These are phyloP conservation scores for Articulospora tetracladia DNA, from an alignment of 495 filamentous ascomycete genomes.

Conservation along the genomic window DNA sequence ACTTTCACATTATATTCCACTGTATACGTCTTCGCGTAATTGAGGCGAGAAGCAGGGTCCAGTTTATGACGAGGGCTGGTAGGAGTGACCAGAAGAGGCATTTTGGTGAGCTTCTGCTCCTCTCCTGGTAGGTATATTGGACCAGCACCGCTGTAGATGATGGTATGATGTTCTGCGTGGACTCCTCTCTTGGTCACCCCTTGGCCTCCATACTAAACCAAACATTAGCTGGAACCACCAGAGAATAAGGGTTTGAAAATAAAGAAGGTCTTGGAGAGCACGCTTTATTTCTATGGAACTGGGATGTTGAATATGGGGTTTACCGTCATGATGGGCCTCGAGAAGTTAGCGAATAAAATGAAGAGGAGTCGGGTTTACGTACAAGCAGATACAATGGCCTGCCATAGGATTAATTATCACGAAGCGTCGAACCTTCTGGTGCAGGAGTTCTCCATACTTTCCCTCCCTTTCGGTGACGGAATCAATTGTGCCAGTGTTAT, in stretches of 20 bases:
- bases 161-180: constrained; percentile 5
- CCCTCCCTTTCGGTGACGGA: background rate
- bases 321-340: background rate
- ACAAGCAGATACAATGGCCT: constrained; percentile 19
- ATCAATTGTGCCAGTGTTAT: background rate
- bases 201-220: constrained; percentile 1
- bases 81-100: background rate
- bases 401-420: constrained; percentile 13
- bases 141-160: background rate
- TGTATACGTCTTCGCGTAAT: constrained; percentile 21
- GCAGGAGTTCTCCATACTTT: background rate
- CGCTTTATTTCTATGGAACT: no score
- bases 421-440: constrained; percentile 16
- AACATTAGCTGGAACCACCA: background rate
- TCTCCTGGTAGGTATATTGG: background rate
- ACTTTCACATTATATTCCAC: constrained; percentile 20
- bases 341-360: background rate
- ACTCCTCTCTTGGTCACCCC: constrained; percentile 3
- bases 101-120: background rate
- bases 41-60: constrained; percentile 11
- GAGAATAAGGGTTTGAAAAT: background rate
- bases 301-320: no score
- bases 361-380: background rate
- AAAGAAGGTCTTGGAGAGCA: background rate
- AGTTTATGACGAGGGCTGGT: constrained; percentile 3